These are phyloP conservation scores for Dactylellina cionopaga DNA, from an alignment of 2,329 filamentous ascomycete genomes.

Conservation along the genomic window DNA sequence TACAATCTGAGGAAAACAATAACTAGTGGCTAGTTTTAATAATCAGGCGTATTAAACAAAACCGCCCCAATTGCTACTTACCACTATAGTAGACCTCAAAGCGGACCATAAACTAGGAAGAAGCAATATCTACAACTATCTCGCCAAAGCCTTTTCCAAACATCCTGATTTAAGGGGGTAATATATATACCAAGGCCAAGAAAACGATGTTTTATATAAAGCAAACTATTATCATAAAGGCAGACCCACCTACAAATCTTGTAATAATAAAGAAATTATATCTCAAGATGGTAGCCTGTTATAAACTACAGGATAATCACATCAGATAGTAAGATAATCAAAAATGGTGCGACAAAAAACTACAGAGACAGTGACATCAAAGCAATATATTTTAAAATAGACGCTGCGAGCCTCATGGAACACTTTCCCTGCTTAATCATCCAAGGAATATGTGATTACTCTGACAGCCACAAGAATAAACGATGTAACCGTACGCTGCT, in stretches of 20 bases:
- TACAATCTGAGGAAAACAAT: background rate
- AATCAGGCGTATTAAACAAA: background rate
- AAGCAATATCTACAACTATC: background rate
- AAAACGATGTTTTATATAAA: background rate
- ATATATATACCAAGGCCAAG: background rate
- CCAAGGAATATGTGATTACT: conserved; percentile 6
- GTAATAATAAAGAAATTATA: background rate
- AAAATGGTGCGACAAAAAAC: background rate
- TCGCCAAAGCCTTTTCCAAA: background rate
- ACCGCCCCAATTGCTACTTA: background rate
- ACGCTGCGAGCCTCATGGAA: conserved; percentile 58
- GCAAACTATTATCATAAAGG: background rate
- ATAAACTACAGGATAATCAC: conserved; percentile 8
- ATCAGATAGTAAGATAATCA: background rate
- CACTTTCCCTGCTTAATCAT: conserved; percentile 14
- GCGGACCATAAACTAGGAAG: background rate
- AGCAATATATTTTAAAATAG: conserved; percentile 27
- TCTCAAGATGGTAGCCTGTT: too few species aligned
- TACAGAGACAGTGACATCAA: too few species aligned
- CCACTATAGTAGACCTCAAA: background rate
- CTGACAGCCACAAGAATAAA: conserved; percentile 61
- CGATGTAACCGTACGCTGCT: conserved; percentile 55
- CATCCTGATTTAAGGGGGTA: background rate
- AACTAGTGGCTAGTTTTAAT: background rate
- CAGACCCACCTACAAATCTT: background rate